Percentiles rank a stretch among this genome's conserved stretches.
phyloP scores from a whole-genome alignment of 2,329 filamentous ascomycete genomes.

The Elsinoe perseae region DNA sequence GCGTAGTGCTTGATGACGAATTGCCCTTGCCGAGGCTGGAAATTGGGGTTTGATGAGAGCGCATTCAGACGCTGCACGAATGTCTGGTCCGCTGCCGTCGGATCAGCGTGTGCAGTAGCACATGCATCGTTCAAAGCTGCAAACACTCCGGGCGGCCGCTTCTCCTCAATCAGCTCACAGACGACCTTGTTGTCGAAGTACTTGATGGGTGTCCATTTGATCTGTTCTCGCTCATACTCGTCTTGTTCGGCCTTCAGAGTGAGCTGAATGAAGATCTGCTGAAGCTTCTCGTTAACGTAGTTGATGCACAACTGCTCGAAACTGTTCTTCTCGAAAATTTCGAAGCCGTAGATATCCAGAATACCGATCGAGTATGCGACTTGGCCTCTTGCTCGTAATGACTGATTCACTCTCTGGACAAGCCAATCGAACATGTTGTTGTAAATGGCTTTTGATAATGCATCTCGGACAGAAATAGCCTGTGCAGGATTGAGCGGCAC shows the following conservation, averaged over 20 bases:
- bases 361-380: slow-evolving; percentile 87
- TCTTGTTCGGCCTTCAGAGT: slow-evolving; percentile 96
- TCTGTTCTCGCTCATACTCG: slow-evolving; percentile 91
- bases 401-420: slow-evolving; percentile 82
- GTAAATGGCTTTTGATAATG: slow-evolving; percentile 90
- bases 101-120: slow-evolving; percentile 95
- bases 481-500: slow-evolving; percentile 81
- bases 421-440: slow-evolving; percentile 99
- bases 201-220: slow-evolving; percentile 97
- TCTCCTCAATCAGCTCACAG: slow-evolving; percentile 91
- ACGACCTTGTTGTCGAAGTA: slow-evolving; percentile 99
- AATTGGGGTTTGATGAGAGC: slow-evolving; percentile 77
- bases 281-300: slow-evolving; percentile 98
- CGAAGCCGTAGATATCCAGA: slow-evolving; percentile 97
- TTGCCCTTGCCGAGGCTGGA: slow-evolving; percentile 84
- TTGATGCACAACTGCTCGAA: slow-evolving; percentile 99
- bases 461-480: slow-evolving; percentile 79
- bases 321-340: slow-evolving; percentile 98
- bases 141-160: slow-evolving; percentile 83
- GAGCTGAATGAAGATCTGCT: slow-evolving; percentile 98
- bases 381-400: slow-evolving; percentile 67
- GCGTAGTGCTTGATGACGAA: slow-evolving; percentile 99
- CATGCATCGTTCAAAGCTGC: slow-evolving; percentile 96
- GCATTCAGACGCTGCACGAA: slow-evolving; percentile 91
- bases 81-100: slow-evolving; percentile 84